Evolutionary conservation across 108 stramenopile species (phyloP).

Genomic region (Cyclotella baltica): DNA sequence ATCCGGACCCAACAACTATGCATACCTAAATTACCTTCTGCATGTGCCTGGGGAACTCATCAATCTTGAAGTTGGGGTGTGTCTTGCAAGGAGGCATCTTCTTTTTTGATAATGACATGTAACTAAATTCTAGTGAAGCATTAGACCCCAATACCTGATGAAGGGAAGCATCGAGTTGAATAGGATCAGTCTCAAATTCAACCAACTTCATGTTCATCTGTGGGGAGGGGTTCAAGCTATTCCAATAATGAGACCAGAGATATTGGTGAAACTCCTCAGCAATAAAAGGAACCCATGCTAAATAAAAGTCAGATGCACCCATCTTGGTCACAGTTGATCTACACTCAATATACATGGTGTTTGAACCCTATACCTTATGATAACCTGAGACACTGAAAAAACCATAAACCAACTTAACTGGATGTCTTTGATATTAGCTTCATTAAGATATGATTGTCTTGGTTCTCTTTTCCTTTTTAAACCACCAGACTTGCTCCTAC

Average conservation of each 20-base stretch:
- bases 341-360: not conserved
- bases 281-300: not conserved
- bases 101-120: not conserved
- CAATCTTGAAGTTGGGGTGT: not conserved
- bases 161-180: constrained; percentile 7
- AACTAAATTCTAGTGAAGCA: not conserved
- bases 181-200: not conserved
- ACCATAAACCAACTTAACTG: too few species aligned
- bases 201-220: constrained; percentile 7
- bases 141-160: not conserved
- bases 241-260: not conserved
- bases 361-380: not conserved
- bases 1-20: not conserved
- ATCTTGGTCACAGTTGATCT: not conserved
- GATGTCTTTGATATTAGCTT: too few species aligned
- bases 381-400: too few species aligned
- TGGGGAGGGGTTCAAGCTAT: constrained; percentile 22
- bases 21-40: not conserved
- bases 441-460: too few species aligned
- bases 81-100: not conserved
- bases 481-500: not conserved
- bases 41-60: not conserved
- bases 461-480: not conserved
- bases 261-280: not conserved
- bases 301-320: not conserved